phyloP scores from a whole-genome alignment of 1,139 yeast species.

The Lizanozyma gosingica region DNA sequence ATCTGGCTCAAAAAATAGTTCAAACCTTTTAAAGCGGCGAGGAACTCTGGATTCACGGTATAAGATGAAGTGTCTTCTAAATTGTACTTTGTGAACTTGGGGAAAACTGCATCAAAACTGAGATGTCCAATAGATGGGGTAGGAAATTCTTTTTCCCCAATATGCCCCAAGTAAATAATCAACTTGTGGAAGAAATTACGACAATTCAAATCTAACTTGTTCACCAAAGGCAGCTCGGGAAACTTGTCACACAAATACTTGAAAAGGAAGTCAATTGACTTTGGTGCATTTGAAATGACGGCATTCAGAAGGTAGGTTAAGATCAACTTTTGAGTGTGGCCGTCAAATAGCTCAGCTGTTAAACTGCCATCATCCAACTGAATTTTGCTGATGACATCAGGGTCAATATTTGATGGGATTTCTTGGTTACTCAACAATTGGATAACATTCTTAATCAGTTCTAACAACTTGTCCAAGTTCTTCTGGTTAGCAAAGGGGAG shows the following conservation, averaged over 20 bases:
- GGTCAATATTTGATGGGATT: conserved; percentile 1
- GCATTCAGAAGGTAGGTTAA: conserved; percentile 41
- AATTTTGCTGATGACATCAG: not conserved
- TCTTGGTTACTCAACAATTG: conserved; percentile 23
- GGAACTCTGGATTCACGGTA: conserved; percentile 34
- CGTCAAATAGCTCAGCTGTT: not conserved
- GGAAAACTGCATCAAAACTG: conserved; percentile 12
- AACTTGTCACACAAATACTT: conserved; percentile 38
- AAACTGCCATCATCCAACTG: not conserved
- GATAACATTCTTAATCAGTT: conserved; percentile 47
- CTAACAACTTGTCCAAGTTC: conserved; percentile 47
- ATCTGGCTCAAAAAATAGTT: conserved; percentile 44
- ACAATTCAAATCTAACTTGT: conserved; percentile 61
- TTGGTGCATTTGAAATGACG: conserved; percentile 56
- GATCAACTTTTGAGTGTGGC: conserved; percentile 8
- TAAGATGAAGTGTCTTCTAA: conserved; percentile 34
- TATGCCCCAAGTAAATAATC: conserved; percentile 66
- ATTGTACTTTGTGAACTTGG: conserved; percentile 7
- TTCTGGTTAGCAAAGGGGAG: conserved; percentile 69
- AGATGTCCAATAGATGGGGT: conserved; percentile 1
- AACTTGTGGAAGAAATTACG: conserved; percentile 82
- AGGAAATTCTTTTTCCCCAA: conserved; percentile 6
- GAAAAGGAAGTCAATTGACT: conserved; percentile 13
- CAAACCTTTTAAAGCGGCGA: conserved; percentile 35
- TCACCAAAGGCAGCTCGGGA: conserved; percentile 44